These are phyloP conservation scores for Coemansia sp. DNA, from an alignment of 192 early-diverging fungal genomes.

Conservation along the genomic window DNA sequence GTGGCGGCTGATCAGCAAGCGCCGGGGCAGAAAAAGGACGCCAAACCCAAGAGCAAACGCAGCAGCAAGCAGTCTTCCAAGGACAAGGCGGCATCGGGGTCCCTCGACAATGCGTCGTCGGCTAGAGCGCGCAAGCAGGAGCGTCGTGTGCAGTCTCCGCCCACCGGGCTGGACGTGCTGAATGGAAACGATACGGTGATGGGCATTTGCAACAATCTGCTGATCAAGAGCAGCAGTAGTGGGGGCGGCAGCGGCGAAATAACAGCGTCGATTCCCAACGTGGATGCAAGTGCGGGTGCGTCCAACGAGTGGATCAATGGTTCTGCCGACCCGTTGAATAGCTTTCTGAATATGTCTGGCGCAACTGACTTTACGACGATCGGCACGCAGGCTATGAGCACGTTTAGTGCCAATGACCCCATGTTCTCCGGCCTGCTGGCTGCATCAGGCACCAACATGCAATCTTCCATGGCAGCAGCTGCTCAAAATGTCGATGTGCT, in stretches of 20 bases:
- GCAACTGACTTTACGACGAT: background rate
- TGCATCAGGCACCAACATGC: too few species aligned
- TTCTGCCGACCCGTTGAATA: too few species aligned
- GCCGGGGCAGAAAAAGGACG: slow-evolving; percentile 15
- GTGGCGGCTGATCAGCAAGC: background rate
- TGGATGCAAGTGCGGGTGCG: too few species aligned
- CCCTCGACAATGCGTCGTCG: background rate
- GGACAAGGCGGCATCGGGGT: background rate
- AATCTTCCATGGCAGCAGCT: background rate
- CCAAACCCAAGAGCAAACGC: slow-evolving; percentile 28
- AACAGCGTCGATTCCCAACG: too few species aligned
- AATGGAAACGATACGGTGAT: too few species aligned
- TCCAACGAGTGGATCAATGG: too few species aligned
- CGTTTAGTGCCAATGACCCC: background rate
- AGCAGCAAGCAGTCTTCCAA: slow-evolving; percentile 25
- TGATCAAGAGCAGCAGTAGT: too few species aligned
- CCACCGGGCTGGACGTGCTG: too few species aligned
- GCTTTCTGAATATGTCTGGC: background rate
- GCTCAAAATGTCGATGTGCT: slow-evolving; percentile 1
- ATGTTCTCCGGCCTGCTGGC: background rate
- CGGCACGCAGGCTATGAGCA: background rate
- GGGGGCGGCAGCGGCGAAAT: too few species aligned
- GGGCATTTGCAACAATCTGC: too few species aligned
- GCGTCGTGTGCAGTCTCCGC: too few species aligned
- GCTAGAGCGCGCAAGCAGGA: too few species aligned